Evolutionary conservation across 1,284 basidiomycete genomes (phyloP).

Genomic region (Ganoderma lucidum): DNA sequence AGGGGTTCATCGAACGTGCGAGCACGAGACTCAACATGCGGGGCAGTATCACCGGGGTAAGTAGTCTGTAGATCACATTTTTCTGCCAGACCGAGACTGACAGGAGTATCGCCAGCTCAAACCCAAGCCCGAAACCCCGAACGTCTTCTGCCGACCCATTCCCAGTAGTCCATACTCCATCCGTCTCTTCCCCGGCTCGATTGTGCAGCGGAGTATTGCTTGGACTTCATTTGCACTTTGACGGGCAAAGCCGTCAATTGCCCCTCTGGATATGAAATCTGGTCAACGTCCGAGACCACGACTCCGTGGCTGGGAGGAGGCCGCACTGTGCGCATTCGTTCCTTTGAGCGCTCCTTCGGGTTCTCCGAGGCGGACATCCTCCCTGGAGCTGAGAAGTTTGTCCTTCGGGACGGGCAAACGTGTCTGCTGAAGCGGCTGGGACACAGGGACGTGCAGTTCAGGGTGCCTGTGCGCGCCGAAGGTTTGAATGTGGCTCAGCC

Average conservation of each 20-base stretch:
- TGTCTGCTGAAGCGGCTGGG: not conserved
- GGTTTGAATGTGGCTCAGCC: not conserved
- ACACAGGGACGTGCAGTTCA: not conserved
- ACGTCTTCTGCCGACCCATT: not conserved
- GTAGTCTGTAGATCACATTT: not conserved
- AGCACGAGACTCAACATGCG: not conserved
- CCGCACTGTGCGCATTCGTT: not conserved
- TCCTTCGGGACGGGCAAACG: not conserved
- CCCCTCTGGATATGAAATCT: not conserved
- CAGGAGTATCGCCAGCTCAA: not conserved
- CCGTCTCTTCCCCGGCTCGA: slow-evolving; percentile 3
- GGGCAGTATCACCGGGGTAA: not conserved
- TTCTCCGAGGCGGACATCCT: not conserved
- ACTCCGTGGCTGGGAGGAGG: not conserved
- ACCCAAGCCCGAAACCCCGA: not conserved
- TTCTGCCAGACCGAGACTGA: not conserved
- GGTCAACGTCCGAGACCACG: not conserved
- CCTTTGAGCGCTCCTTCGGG: not conserved
- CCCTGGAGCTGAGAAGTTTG: not conserved
- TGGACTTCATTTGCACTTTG: not conserved
- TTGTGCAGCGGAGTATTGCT: not conserved
- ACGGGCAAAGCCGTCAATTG: slow-evolving; percentile 1
- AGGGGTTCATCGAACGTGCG: not conserved
- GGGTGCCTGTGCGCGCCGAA: not conserved
- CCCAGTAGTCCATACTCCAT: not conserved